Base-by-base conservation (phyloP, 2,329 filamentous ascomycete genomes). In the Fusarium protoensiforme region DNA sequence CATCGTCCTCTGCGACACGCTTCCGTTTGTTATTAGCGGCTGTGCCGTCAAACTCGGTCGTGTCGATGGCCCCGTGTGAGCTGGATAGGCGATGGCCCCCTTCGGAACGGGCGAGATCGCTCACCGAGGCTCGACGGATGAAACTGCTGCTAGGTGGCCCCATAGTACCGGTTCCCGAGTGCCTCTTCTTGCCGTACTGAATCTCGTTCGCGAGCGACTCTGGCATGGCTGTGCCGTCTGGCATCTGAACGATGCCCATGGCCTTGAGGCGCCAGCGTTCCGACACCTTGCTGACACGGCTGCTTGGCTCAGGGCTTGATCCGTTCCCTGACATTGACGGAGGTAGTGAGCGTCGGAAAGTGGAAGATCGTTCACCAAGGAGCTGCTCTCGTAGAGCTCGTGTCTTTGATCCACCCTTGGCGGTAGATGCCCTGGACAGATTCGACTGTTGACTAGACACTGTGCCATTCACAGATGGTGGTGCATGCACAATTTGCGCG, bases 221-320 rank as follows among this genome's bases (percentile, higher is more conserved):
- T 7, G 87, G 88, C 4, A 89, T 74, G 68, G 86, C 87, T 56
- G 86, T 84, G n/a, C 88, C 84, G 69, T 90, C 85, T 6, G 86
- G 83, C 83, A 88, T 85, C 69, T 85, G 86, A 4, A 88, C 86
- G 20, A 89, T 83, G 11, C 85, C 85, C 85, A 87, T 86, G 46
- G 85, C 85, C 60, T 86, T 87, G 65, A 87, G 80, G 7, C 81
- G 80, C 85, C 85, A 87, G 41, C 83, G 80, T 61, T 84, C 83
- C 8, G 84, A 86, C 8, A 82, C 82, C 59, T 79, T 83, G 74
- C 83, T 85, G 4, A 77, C 62, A 11, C 80, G 77, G 39, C 74
- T 76, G 4, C 73, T 64, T 8, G 69, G 73, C 18, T 81, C 79
- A 1, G 79, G 71, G 20, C 74, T 77, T 24, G 75, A 72, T 31